A percentile compares a stretch with the other conserved stretches of the same genome.
Evolutionary conservation across 768 basidiomycete genomes (phyloP).

Genomic region (Boletus pseudo-olivaceus): DNA sequence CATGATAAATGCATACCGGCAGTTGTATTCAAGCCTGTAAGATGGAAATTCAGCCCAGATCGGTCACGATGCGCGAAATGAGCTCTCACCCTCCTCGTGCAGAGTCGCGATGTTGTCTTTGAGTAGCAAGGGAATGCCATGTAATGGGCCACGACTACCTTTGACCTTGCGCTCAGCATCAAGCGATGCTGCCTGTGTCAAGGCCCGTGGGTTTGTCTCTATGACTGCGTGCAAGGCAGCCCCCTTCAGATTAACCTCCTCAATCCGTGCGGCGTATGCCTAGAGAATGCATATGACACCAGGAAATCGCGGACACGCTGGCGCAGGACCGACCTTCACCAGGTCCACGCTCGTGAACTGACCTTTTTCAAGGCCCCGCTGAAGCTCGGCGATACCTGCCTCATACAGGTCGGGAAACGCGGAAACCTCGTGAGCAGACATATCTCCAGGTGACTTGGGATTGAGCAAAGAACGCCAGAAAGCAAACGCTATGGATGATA

Average conservation of each 20-base stretch:
- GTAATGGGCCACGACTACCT: slow-evolving; percentile 45
- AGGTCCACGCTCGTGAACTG: slow-evolving; percentile 60
- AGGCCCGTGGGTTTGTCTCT: slow-evolving; percentile 55
- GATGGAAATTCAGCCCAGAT: background rate
- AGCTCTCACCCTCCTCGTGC: slow-evolving; percentile 27
- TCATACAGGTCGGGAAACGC: slow-evolving; percentile 59
- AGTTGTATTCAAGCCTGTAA: slow-evolving; percentile 38
- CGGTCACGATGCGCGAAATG: background rate
- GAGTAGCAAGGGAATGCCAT: slow-evolving; percentile 58
- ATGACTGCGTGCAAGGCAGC: slow-evolving; percentile 56
- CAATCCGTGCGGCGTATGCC: slow-evolving; percentile 65
- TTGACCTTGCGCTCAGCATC: slow-evolving; percentile 45
- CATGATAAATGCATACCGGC: slow-evolving; percentile 23
- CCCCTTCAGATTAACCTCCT: slow-evolving; percentile 62
- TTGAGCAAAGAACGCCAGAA: slow-evolving; percentile 4
- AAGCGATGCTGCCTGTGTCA: slow-evolving; percentile 47
- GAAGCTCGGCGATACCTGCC: slow-evolving; percentile 54
- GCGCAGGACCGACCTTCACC: slow-evolving; percentile 43
- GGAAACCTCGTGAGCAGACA: slow-evolving; percentile 3
- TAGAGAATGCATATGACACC: slow-evolving; percentile 18
- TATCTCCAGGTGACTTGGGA: slow-evolving; percentile 11
- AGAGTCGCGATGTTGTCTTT: slow-evolving; percentile 45
- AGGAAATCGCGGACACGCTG: background rate
- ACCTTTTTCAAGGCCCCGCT: slow-evolving; percentile 47
- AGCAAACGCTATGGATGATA: background rate